These are phyloP conservation scores for Meyerozyma carpophila DNA, from an alignment of 1,139 yeast genomes.

Conservation along the genomic window DNA sequence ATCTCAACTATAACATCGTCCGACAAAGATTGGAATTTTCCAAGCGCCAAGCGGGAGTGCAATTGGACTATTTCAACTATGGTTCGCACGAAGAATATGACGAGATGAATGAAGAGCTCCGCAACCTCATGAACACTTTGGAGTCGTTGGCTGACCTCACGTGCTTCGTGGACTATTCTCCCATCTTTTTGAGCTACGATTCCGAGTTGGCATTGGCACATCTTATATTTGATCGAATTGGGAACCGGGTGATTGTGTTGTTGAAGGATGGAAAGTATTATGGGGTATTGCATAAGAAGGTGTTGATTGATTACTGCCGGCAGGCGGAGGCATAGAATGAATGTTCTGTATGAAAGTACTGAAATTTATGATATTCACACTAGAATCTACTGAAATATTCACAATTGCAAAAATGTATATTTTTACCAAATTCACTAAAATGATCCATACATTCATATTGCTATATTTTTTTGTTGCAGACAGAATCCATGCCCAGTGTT, in stretches of 20 bases:
- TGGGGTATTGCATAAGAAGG: constrained; percentile 54
- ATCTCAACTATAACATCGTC: background rate
- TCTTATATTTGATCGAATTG: constrained; percentile 50
- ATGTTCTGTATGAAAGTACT: no score
- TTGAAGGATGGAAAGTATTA: constrained; percentile 45
- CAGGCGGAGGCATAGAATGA: background rate
- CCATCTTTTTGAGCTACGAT: constrained; percentile 45
- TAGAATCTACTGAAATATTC: no score
- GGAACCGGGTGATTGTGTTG: constrained; percentile 48
- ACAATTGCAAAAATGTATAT: background rate
- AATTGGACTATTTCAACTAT: constrained; percentile 25
- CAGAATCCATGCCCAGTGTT: background rate
- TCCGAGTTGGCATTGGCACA: constrained; percentile 52
- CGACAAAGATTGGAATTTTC: background rate
- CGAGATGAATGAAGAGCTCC: constrained; percentile 3
- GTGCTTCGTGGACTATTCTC: constrained; percentile 40
- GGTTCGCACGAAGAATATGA: constrained; percentile 14
- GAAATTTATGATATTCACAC: no score
- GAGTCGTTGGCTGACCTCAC: constrained; percentile 36
- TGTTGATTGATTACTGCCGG: constrained; percentile 43
- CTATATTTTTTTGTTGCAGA: background rate
- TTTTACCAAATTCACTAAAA: background rate
- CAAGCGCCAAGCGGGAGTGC: constrained; percentile 3
- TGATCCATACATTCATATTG: background rate
- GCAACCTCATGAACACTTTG: constrained; percentile 10